Evolutionary conservation across 768 basidiomycete genomes (phyloP), one percentile per base, ranked within the genome.

Genomic region (Trametes coccinea): DNA sequence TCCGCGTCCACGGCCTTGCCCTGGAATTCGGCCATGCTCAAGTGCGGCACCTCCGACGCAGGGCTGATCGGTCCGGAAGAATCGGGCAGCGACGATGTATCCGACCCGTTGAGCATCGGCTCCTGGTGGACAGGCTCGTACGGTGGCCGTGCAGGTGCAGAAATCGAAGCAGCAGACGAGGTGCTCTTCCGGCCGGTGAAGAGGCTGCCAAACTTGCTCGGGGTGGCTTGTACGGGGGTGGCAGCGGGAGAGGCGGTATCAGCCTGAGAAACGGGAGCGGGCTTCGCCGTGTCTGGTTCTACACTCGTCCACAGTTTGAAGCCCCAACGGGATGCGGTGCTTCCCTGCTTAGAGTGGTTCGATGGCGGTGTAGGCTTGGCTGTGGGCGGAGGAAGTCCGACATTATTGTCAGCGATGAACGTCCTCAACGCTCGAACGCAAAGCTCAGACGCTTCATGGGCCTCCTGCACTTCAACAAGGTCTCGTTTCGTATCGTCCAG

Each of bases 391-490:
- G 66, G 67, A 48, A 71, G 74, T 8, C 89, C 89, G 51, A 90
- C 79, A 59, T 85, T 84, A 71, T 88, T 85, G 65, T 91, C 86
- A 22, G 83, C 84, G 65, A 93, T 92, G 70, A 90, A 98, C 59
- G 86, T 88, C 40, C 94, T 82, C 45, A 98, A 77, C 0, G 90
- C 92, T 56, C 84, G 86, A 65, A 91, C 85, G 71, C 93, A 95
- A 0, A 83, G 83, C 66, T 98, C 94, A 39, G 90, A 92, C 3
- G 95, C 95, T 69, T 93, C 87, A 50, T 86, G 80, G 2, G 92
- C 93, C 73, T 98, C 95, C 62, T 84, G 87, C 0, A 87, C 80
- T 69, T 96, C 94, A 41, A 70, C 77, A 48, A 96, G 75, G 60
- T 93, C 90, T 62, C 84, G 81, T 67, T 83, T 84, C 16, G 82